phyloP scores from a whole-genome alignment of 2,329 filamentous ascomycete species.

The Xylariomycetidae sp. region DNA sequence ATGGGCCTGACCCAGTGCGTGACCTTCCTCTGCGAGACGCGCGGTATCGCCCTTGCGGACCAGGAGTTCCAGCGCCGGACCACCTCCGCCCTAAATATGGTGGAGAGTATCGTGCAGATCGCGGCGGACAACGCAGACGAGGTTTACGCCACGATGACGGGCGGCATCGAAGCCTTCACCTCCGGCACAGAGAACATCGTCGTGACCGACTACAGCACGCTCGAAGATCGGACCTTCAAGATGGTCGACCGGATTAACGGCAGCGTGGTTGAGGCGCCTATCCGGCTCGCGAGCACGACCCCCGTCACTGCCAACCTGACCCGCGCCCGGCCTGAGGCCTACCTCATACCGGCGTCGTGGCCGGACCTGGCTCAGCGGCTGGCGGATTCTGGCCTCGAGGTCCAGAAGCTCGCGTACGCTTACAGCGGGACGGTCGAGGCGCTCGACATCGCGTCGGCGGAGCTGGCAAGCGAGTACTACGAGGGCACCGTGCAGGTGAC shows the following conservation, averaged over 20 bases:
- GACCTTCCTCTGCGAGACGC: constrained; percentile 19
- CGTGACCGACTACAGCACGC: constrained; percentile 18
- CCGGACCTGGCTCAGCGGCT: constrained; percentile 18
- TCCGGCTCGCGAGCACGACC: constrained; percentile 18
- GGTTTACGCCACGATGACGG: constrained; percentile 18
- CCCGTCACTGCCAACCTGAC: constrained; percentile 19
- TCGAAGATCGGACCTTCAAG: constrained; percentile 15
- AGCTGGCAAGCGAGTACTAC: constrained; percentile 14
- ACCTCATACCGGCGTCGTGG: constrained; percentile 21
- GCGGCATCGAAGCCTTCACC: constrained; percentile 18
- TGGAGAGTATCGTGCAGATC: constrained; percentile 19
- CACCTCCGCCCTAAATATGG: constrained; percentile 21
- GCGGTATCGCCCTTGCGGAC: constrained; percentile 21
- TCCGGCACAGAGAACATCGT: constrained; percentile 18
- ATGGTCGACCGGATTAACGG: constrained; percentile 19
- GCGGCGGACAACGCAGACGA: constrained; percentile 17
- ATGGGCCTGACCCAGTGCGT: constrained; percentile 20
- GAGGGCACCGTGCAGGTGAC: constrained; percentile 21
- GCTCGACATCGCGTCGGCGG: constrained; percentile 13
- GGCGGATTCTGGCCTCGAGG: constrained; percentile 14
- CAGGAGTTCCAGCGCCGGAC: constrained; percentile 24
- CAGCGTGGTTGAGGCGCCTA: constrained; percentile 15
- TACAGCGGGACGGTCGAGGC: constrained; percentile 19
- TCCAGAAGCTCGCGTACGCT: constrained; percentile 16
- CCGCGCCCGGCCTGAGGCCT: constrained; percentile 18